Evolutionary conservation across 257 asterid genomes (phyloP), one percentile per base, ranked within the genome.

Genomic region (Nyctanthes arbortristis): DNA sequence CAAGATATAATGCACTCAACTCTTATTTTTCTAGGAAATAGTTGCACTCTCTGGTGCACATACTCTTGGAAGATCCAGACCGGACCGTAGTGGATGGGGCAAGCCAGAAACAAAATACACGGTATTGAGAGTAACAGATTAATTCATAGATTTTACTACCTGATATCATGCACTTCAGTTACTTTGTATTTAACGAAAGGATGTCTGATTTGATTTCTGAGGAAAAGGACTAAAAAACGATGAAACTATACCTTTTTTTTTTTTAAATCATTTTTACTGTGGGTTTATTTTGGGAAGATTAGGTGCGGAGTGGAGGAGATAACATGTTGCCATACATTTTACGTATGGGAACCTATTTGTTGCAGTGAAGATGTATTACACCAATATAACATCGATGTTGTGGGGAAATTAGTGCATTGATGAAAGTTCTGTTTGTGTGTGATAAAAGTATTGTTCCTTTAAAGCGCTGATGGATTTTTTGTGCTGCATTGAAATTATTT

Each of bases 71-170:
- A 84, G 99, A 80, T 86, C 97, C 63, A 86, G 99, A 75, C 97
- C 97, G 9, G 99, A 94, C 10, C 97, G 99, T 27, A 94, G 99
- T 84, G 99, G 99, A 64, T 94, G 96, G 97, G 99, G 97, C 70
- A 94, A 91, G 82, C 92, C 97, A 10, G 96, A 89, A 80, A 91
- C 97, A 33, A 86, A 77, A 80, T 94, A 94, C 77, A 94, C 99
- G 80, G 99, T 94, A 89, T 12, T 63, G 28, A 63, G 65, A 71
- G 9, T 5, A 24, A 52, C 61, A 61, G 37, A 67, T 66, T 66
- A 29, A 7, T 47, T 37, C 54, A 35, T 36, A 61, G 35, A 60
- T 52, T 65, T 63, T 34, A 63, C 59, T 30, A 49, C 67, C 8
- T 16, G 69, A 58, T 36, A 32, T 70, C 28, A 52, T 68, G 67